Evolutionary conservation across 2,329 filamentous ascomycete genomes (phyloP), one percentile per base, ranked within the genome.

Genomic region (Hypocrella siamensis): DNA sequence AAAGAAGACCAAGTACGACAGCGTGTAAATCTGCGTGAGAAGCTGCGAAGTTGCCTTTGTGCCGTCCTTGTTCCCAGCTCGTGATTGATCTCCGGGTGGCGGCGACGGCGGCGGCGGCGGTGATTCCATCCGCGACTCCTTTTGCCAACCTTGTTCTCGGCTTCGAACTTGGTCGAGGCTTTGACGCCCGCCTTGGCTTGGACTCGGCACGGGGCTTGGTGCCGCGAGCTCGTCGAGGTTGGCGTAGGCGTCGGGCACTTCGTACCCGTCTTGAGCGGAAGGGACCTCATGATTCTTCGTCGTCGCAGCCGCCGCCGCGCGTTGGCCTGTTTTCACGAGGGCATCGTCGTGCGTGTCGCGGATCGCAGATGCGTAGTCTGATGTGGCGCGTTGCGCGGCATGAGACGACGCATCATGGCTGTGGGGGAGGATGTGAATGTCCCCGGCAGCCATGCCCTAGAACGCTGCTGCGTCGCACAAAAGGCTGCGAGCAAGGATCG

Each of bases 1-100:
- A 54, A 93, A 94, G 47, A 94, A 65, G 36, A 92, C 63, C 17
- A 94, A 70, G 52, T 93, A 83, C 1, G 82, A 85, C 37, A 85
- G 49, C 2, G 76, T 85, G 54, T 85, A 82, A 37, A 79, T 42
- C 44, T 72, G 57, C 2, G 71, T 78, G 7, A 60, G 61, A 18
- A 61, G 46, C 35, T 53, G 58, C 2, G 74, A 75, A 17, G 65
- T n/a, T n/a, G n/a, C n/a, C n/a, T n/a, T n/a, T n/a, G n/a, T n/a
- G n/a, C n/a, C n/a, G n/a, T n/a, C n/a, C n/a, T n/a, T n/a, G n/a
- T n/a, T n/a, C n/a, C 52, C 4, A 31, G 26, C 9, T 31, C 29
- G 5, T 37, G 17, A 10, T 30, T 24, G 3, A 34, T 35, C 34
- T 17, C 21, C 28, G 18, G 30, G 24, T 26, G 4, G 24, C 17